Conservation (phyloP, 768 basidiomycete species). For the Boletus reticulatus region DNA sequence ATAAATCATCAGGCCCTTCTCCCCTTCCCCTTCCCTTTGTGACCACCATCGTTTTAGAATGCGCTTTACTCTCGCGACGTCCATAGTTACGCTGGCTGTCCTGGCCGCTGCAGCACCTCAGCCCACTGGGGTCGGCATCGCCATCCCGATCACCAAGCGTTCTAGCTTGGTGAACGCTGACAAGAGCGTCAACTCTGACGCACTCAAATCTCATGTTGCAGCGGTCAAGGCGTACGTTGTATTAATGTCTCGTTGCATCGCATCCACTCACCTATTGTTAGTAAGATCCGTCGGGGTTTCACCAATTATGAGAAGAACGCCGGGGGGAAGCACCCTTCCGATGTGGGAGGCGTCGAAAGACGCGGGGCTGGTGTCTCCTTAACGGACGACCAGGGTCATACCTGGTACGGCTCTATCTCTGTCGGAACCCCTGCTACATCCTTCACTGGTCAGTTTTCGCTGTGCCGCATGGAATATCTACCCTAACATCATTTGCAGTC, state of each 20-base stretch:
- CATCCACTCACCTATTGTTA: not conserved
- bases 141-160: slow-evolving; percentile 10
- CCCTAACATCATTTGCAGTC: not conserved
- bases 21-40: no score
- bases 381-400: not conserved
- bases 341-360: not conserved
- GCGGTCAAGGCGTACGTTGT: slow-evolving; percentile 8
- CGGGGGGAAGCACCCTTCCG: slow-evolving; percentile 1
- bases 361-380: not conserved
- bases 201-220: slow-evolving; percentile 7
- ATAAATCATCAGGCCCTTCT: not conserved
- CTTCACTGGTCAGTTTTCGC: slow-evolving; percentile 7
- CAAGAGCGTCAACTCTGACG: slow-evolving; percentile 1
- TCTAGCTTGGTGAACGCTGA: slow-evolving; percentile 5
- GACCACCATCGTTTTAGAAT: not conserved
- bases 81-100: slow-evolving; percentile 1
- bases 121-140: not conserved
- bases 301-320: slow-evolving; percentile 9
- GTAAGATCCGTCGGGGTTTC: slow-evolving; percentile 5
- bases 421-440: slow-evolving; percentile 9
- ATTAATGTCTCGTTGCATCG: not conserved
- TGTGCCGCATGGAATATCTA: no score
- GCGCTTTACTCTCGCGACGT: slow-evolving; percentile 5
- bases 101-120: slow-evolving; percentile 10
- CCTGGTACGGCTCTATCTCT: slow-evolving; percentile 13